Base-by-base conservation (phyloP, 163 green algal genomes). In the Prototheca wickerhamii region DNA sequence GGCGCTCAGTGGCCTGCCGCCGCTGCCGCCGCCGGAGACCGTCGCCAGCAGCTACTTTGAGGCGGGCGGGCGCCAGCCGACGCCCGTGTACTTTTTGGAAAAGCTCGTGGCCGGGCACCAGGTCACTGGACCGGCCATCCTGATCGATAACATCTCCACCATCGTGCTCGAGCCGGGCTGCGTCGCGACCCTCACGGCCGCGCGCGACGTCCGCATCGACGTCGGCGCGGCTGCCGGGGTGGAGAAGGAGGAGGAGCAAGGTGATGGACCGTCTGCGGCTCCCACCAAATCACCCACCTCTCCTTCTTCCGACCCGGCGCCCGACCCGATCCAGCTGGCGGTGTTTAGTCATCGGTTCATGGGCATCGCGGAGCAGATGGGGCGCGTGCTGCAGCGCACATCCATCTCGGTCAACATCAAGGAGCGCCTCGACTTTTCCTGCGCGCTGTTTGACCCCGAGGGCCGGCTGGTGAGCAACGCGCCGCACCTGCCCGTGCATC, bases 321-420 rank as follows among this genome's bases (percentile, higher is more conserved):
- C 75, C 34, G 90, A 96, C 74, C 90, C 90, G 28, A 90, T 96
- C 43, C 83, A 88, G 61, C 83, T 96, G 37, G 82, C 88, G 42
- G 89, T 97, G 66, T 95, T 96, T 75, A 84, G 68, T n/a, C 88
- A 96, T 72, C 79, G 87, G 63, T 99, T 99, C 81, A 99, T 99
- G 93, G 86, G 88, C 64, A 98, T 99, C 25, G 93, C 93, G 42
- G 93, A 99, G 82, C 93, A 98, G 79, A 99, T 99, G 93, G 93
- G 93, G 1, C 84, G 87, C 35, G 90, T 90, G 46, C 78, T 99
- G 64, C 89, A 96, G 79, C 76, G 88, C 58, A 95, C 88, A 33
- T 82, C 66, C 65, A 83, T 93, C 60, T 91, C 78, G 5, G 92
- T 96, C 34, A 99, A 98, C 83, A 98, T 99, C 77, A 99, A 99